These are phyloP conservation scores for Russula sp. DNA, from an alignment of 768 basidiomycete species.

Conservation along the genomic window DNA sequence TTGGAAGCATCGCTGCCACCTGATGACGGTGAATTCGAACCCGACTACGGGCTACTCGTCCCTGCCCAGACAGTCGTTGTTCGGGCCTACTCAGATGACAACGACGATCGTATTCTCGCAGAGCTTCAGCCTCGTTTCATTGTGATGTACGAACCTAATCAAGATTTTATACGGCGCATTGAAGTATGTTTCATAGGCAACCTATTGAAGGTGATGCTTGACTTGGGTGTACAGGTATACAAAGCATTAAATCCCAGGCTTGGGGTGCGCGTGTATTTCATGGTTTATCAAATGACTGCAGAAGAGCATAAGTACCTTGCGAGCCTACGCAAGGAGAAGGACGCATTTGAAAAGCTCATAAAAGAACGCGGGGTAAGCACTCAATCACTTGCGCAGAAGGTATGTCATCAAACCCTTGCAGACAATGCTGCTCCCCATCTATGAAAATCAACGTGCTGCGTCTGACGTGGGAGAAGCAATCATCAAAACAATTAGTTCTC, in stretches of 20 bases:
- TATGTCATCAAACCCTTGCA: slow-evolving; percentile 26
- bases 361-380: slow-evolving; percentile 76
- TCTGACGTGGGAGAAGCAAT: slow-evolving; percentile 43
- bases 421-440: slow-evolving; percentile 86
- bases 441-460: slow-evolving; percentile 47
- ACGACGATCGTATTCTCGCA: slow-evolving; percentile 80
- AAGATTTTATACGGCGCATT: slow-evolving; percentile 85
- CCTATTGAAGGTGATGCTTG: background rate
- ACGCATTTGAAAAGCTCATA: slow-evolving; percentile 88
- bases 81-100: slow-evolving; percentile 84
- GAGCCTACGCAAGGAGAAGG: slow-evolving; percentile 83
- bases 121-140: slow-evolving; percentile 90
- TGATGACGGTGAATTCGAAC: slow-evolving; percentile 51
- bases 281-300: slow-evolving; percentile 87
- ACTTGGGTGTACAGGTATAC: slow-evolving; percentile 55
- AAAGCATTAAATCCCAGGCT: slow-evolving; percentile 77
- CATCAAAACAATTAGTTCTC: slow-evolving; percentile 74
- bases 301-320: slow-evolving; percentile 96
- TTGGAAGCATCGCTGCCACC: slow-evolving; percentile 10
- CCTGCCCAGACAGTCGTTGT: slow-evolving; percentile 80
- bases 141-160: slow-evolving; percentile 91
- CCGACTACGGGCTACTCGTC: slow-evolving; percentile 68
- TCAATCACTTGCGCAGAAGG: slow-evolving; percentile 17
- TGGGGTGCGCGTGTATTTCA: slow-evolving; percentile 85
- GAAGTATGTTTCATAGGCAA: slow-evolving; percentile 48